These are phyloP conservation scores for Scheffersomyces lignicola DNA, from an alignment of 1,139 yeast species.

Conservation along the genomic window DNA sequence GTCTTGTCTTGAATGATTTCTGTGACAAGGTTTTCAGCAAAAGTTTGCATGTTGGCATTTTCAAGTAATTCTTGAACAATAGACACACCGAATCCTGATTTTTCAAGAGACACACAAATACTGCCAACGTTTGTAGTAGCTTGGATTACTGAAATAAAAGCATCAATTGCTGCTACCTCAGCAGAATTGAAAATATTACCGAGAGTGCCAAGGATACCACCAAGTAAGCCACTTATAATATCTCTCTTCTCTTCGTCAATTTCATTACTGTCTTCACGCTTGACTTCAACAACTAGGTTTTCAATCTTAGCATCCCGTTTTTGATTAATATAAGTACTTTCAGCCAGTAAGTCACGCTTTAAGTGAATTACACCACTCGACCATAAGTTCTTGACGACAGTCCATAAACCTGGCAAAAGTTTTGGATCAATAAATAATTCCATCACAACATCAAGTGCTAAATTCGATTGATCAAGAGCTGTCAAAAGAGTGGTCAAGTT, in stretches of 20 bases:
- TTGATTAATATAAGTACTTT: background rate
- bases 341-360: conserved; percentile 2
- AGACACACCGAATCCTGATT: conserved; percentile 31
- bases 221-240: too few relatives aligned
- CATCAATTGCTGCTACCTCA: conserved; percentile 10
- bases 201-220: conserved; percentile 10
- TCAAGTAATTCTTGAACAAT: conserved; percentile 20
- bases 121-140: conserved; percentile 19
- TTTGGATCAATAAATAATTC: conserved; percentile 22
- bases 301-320: background rate
- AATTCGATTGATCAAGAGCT: conserved; percentile 26
- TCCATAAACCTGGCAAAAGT: conserved; percentile 21
- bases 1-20: conserved; percentile 18
- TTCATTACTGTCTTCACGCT: background rate
- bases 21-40: conserved; percentile 20
- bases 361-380: conserved; percentile 14
- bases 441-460: conserved; percentile 29
- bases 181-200: conserved; percentile 14
- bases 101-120: conserved; percentile 24
- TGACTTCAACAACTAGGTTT: background rate
- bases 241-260: background rate
- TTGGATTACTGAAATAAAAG: conserved; percentile 14
- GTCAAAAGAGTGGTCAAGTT: conserved; percentile 21
- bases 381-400: conserved; percentile 17
- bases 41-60: conserved; percentile 21